Conservation (phyloP, 2,329 filamentous ascomycete genomes). For the Leptosphaerulina australis region DNA sequence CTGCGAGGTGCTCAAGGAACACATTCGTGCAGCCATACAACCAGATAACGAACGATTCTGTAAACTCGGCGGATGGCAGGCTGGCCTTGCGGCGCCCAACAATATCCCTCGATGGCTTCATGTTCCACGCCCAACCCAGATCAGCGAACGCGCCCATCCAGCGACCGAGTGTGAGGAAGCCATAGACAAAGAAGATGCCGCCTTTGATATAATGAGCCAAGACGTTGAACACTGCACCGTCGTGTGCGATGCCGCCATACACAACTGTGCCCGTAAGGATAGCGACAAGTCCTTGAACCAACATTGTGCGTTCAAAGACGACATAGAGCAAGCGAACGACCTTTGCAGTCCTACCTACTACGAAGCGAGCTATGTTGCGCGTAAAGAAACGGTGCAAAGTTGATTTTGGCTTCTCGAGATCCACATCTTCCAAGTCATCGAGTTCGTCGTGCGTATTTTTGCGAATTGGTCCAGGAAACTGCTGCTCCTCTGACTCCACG, state of each 20-base stretch:
- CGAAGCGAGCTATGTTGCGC: slow-evolving; percentile 59
- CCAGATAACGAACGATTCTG: slow-evolving; percentile 88
- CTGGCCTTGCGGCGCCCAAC: slow-evolving; percentile 66
- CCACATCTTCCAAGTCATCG: slow-evolving; percentile 54
- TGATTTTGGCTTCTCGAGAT: slow-evolving; percentile 55
- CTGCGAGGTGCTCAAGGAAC: slow-evolving; percentile 85
- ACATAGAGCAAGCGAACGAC: slow-evolving; percentile 67
- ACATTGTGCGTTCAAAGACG: slow-evolving; percentile 74
- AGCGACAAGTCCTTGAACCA: slow-evolving; percentile 77
- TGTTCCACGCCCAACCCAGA: slow-evolving; percentile 94
- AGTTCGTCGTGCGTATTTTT: slow-evolving; percentile 49
- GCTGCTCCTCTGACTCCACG: slow-evolving; percentile 53
- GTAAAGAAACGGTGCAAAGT: slow-evolving; percentile 59
- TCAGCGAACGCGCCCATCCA: slow-evolving; percentile 92
- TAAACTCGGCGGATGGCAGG: slow-evolving; percentile 81
- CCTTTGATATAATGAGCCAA: slow-evolving; percentile 95
- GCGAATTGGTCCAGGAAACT: slow-evolving; percentile 48
- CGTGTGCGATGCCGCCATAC: slow-evolving; percentile 82
- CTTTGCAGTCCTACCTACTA: slow-evolving; percentile 62
- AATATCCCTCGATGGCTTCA: slow-evolving; percentile 66
- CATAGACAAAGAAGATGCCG: slow-evolving; percentile 93
- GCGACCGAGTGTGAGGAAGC: slow-evolving; percentile 81
- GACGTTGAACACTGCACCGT: slow-evolving; percentile 74
- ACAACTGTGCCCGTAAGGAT: slow-evolving; percentile 75
- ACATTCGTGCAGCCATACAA: slow-evolving; percentile 88